phyloP scores from a whole-genome alignment of 2,329 filamentous ascomycete species.

The Ophiostoma sp. region DNA sequence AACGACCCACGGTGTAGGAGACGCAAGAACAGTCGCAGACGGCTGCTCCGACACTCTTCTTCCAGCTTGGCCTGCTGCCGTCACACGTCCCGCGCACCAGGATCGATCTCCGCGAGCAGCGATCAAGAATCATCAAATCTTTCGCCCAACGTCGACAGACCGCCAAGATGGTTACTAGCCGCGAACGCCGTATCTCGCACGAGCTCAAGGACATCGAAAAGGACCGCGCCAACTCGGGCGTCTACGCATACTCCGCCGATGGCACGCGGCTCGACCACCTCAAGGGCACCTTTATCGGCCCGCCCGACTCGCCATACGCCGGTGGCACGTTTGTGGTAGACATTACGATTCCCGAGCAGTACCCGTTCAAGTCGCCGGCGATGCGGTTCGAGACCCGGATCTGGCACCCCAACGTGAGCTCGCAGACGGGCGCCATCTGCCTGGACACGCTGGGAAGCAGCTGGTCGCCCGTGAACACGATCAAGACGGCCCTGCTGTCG shows the following conservation, averaged over 20 bases:
- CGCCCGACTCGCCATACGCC: conserved; percentile 89
- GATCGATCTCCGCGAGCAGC: too few species aligned
- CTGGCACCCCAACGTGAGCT: conserved; percentile 97
- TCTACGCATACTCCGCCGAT: conserved; percentile 61
- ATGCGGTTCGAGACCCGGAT: conserved; percentile 93
- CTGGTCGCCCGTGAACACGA: conserved; percentile 94
- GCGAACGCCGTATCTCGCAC: conserved; percentile 61
- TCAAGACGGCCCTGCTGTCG: conserved; percentile 90
- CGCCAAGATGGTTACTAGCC: conserved; percentile 44
- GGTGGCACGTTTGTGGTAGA: conserved; percentile 78
- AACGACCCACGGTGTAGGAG: too few species aligned
- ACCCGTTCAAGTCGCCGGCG: conserved; percentile 85
- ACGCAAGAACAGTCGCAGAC: too few species aligned
- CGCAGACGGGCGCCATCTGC: conserved; percentile 91
- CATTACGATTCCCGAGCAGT: conserved; percentile 79
- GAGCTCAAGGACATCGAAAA: conserved; percentile 69
- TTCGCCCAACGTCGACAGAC: neutral
- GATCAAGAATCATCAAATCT: too few species aligned
- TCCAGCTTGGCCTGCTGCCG: too few species aligned
- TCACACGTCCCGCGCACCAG: too few species aligned
- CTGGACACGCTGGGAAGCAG: conserved; percentile 83
- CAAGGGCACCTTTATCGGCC: conserved; percentile 74
- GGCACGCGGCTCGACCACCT: conserved; percentile 66
- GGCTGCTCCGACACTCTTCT: too few species aligned
- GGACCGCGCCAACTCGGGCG: conserved; percentile 68